Evolutionary conservation across 192 early-diverging fungal species (phyloP).

Genomic region (Gaertneriomyces sp.): DNA sequence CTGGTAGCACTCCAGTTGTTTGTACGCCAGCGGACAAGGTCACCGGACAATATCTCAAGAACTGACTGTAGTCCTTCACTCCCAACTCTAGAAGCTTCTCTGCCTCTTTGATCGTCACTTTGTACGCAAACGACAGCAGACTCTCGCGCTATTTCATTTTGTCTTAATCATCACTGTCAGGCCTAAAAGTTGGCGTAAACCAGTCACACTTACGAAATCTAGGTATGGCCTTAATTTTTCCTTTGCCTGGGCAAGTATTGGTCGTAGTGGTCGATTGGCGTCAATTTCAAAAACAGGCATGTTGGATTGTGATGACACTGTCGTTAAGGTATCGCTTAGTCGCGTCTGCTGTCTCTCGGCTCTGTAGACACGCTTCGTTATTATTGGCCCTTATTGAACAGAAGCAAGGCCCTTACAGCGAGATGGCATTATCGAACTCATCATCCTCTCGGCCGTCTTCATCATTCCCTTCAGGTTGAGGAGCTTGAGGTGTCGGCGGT

Average conservation of each 20-base stretch:
- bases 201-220: slow-evolving; percentile 31
- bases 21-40: slow-evolving; percentile 15
- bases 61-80: slow-evolving; percentile 40
- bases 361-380: no score
- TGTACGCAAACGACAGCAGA: slow-evolving; percentile 37
- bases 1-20: slow-evolving; percentile 39
- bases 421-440: no score
- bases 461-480: no score
- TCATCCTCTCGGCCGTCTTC: no score
- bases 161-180: neutral
- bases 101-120: slow-evolving; percentile 28
- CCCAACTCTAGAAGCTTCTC: slow-evolving; percentile 38
- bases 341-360: slow-evolving; percentile 34
- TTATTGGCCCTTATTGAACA: no score
- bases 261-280: slow-evolving; percentile 32
- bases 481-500: no score
- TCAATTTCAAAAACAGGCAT: slow-evolving; percentile 44
- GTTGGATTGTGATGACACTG: slow-evolving; percentile 27
- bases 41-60: slow-evolving; percentile 50
- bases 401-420: no score
- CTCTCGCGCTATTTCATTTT: slow-evolving; percentile 30
- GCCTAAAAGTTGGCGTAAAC: neutral
- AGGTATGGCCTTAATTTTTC: slow-evolving; percentile 30
- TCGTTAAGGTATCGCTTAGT: slow-evolving; percentile 27
- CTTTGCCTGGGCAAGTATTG: slow-evolving; percentile 33